These are phyloP conservation scores for Camellia japonica DNA, from an alignment of 148 eudicot species.

Conservation along the genomic window DNA sequence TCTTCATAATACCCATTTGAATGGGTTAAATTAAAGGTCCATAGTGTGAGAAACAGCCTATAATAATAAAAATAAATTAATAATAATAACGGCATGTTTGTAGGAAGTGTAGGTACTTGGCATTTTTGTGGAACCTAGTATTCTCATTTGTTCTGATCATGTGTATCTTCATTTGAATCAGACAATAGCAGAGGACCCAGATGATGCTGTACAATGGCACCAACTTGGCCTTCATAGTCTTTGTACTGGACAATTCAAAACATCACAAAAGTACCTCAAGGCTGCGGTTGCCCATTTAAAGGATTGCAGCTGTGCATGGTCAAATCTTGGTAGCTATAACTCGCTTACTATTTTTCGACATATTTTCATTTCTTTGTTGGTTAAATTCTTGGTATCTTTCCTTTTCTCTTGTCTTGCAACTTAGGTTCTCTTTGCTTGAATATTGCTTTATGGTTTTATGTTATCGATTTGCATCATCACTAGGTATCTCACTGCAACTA, in stretches of 20 bases:
- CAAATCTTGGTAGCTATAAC: conserved; percentile 70
- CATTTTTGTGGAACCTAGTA: conserved; percentile 8
- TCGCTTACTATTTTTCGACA: neutral
- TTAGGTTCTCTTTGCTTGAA: neutral
- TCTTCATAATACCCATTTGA: neutral
- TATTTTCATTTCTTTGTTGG: neutral
- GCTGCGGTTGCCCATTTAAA: conserved; percentile 76
- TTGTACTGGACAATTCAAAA: conserved; percentile 68
- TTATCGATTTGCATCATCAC: neutral
- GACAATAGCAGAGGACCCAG: conserved; percentile 92
- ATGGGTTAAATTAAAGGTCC: conserved; percentile 7
- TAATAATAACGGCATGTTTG: neutral
- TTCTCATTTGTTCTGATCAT: conserved; percentile 6
- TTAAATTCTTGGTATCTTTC: neutral
- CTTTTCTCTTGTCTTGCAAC: neutral
- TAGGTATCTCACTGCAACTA: conserved; percentile 86
- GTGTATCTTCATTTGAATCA: conserved; percentile 25
- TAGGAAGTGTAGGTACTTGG: neutral
- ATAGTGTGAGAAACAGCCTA: neutral
- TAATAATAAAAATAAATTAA: neutral
- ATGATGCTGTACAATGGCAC: conserved; percentile 91
- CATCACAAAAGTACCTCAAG: conserved; percentile 81
- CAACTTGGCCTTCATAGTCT: conserved; percentile 95
- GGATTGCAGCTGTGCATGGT: conserved; percentile 90
- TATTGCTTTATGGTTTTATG: neutral